Percentiles rank a stretch among this genome's conserved stretches.
Evolutionary conservation across 805 yeast genomes (phyloP).

Genomic region (Maudiozyma serrabonitensis): DNA sequence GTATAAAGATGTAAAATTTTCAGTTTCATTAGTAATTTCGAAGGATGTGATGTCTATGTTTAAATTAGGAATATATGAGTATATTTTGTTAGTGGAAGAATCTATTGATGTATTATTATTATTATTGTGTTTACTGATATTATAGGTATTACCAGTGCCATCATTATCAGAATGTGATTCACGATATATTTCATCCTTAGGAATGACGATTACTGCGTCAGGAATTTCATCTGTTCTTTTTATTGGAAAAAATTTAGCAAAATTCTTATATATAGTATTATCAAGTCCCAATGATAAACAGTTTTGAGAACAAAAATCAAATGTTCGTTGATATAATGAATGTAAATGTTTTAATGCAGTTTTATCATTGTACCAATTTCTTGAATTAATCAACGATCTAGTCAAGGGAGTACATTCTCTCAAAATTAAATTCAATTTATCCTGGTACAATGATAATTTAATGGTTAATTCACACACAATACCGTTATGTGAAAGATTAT

Average conservation of each 20-base stretch:
- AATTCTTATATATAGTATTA: background rate
- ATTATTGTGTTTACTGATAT: background rate
- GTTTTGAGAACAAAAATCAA: background rate
- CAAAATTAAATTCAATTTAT: constrained; percentile 16
- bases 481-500: constrained; percentile 15
- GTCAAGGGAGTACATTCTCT: constrained; percentile 7
- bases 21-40: background rate
- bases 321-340: background rate
- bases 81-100: too few relatives aligned
- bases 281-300: background rate
- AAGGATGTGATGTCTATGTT: background rate
- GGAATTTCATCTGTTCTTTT: background rate
- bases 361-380: background rate
- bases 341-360: background rate
- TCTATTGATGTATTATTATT: background rate
- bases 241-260: background rate
- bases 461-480: constrained; percentile 18
- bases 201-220: background rate
- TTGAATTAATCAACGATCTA: background rate
- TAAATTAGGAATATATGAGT: background rate
- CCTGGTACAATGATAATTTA: constrained; percentile 12
- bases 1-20: background rate
- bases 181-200: background rate
- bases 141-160: background rate
- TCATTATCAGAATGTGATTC: too few relatives aligned